phyloP scores from a whole-genome alignment of 176 grass and related monocot genomes.

The Phoenix roebelenii region DNA sequence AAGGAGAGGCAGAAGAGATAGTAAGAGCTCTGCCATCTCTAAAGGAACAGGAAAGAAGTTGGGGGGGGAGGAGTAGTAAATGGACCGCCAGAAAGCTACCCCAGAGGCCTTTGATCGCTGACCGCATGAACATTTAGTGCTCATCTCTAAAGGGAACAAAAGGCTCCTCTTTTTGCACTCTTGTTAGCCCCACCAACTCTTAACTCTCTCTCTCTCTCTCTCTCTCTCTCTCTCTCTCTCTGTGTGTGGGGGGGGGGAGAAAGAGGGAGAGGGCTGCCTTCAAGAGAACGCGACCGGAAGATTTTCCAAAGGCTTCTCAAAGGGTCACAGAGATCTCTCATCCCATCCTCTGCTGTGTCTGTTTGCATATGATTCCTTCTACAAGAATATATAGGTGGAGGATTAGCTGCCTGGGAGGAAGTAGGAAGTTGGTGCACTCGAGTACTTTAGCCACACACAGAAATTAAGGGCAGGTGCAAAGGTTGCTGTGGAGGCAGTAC shows the following conservation, averaged over 20 bases:
- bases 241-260: no score
- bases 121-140: slow-evolving; percentile 5
- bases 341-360: background rate
- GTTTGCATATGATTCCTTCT: no score
- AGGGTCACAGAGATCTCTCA: background rate
- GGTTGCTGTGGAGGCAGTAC: no score
- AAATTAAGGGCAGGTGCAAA: no score
- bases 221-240: no score
- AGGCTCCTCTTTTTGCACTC: background rate
- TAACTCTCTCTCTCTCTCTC: background rate
- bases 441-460: no score
- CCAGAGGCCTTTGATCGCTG: background rate
- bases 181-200: background rate
- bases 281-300: background rate
- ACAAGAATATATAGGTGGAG: no score
- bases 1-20: no score
- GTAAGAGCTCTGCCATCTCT: no score
- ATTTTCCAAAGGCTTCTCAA: background rate
- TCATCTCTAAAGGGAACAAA: slow-evolving; percentile 3
- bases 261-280: background rate
- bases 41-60: no score
- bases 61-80: background rate
- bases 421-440: no score
- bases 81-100: slow-evolving; percentile 2
- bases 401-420: no score